Evolutionary conservation across 257 asterid species (phyloP), one percentile per base, ranked within the genome.

Genomic region (Solanum sitiens): DNA sequence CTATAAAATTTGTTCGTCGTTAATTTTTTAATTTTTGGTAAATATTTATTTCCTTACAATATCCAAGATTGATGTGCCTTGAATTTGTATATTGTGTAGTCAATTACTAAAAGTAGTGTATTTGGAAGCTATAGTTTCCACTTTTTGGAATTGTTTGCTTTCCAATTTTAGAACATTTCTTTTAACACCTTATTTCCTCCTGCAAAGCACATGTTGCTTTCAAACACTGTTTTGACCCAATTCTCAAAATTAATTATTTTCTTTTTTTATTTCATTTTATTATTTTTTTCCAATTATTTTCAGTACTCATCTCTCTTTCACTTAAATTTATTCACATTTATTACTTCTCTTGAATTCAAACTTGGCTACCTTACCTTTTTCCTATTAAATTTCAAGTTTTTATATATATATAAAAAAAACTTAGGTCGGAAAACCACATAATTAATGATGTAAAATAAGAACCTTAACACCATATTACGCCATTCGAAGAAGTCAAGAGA

Each of bases 151-250:
- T 87, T 91, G 94, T 89, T 90, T 90, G 86, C 83, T 89, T 91
- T 73, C 85, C 92, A 86, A 85, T 85, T 86, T 83, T 90, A 83
- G 97, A 85, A 94, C 90, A 88, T 83, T 86, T 91, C 71, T 83
- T 88, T 86, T 61, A 56, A 82, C 87, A 86, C 88, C 90, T 89
- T 87, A 86, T 45, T 86, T 90, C 86, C 37, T 68, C 87, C 89
- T 71, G 89, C 89, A 86, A 89, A 89, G 89, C 39, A 89, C 86
- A 77, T 75, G 93, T 93, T 90, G 93, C 96, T 95, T 95, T 95
- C 94, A 90, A 83, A 53, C 70, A 75, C 90, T 88, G 87, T 90
- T 94, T 47, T 95, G 94, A 92, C 94, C 93, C 93, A 84, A 84
- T 87, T 56, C 53, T 85, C 92, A 85, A 71, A 84, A 67, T 82